A percentile compares a stretch with the other conserved stretches of the same genome.
phyloP scores from a whole-genome alignment of 2,329 filamentous ascomycete genomes.

The Lachnellula hyalina region DNA sequence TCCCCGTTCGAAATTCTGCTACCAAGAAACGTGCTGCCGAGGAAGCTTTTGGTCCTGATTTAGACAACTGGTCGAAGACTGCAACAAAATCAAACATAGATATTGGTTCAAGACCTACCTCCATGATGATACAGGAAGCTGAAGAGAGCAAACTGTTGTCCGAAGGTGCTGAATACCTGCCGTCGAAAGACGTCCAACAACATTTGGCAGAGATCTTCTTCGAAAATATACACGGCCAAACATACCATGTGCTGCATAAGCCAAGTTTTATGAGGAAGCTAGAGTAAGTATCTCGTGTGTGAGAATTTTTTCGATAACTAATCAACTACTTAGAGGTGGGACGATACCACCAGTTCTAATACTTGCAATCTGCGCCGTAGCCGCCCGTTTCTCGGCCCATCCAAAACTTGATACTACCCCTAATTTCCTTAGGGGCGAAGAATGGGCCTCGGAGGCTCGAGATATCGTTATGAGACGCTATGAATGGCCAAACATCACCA shows the following conservation, averaged over 20 bases:
- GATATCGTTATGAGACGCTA: conserved; percentile 83
- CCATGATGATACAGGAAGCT: conserved; percentile 54
- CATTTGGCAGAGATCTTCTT: conserved; percentile 94
- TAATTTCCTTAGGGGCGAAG: conserved; percentile 81
- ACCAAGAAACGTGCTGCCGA: conserved; percentile 77
- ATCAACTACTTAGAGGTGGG: conserved; percentile 50
- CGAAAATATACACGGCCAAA: conserved; percentile 91
- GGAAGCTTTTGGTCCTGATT: conserved; percentile 77
- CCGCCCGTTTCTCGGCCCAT: conserved; percentile 91
- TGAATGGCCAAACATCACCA: conserved; percentile 94
- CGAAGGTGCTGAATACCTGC: conserved; percentile 78
- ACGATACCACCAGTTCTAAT: conserved; percentile 84
- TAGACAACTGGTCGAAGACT: conserved; percentile 73
- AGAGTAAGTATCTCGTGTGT: conserved; percentile 43
- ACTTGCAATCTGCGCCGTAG: conserved; percentile 89
- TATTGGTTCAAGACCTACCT: conserved; percentile 45
- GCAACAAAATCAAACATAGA: conserved; percentile 46
- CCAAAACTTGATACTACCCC: conserved; percentile 67
- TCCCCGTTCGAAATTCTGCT: conserved; percentile 46
- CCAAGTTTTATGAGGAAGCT: conserved; percentile 93
- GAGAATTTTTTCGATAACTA: background rate
- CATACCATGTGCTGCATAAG: conserved; percentile 91
- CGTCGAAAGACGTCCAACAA: conserved; percentile 81
- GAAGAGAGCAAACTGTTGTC: conserved; percentile 73
- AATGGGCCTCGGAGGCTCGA: conserved; percentile 83